A percentile compares a stretch with the other conserved stretches of the same genome.
phyloP scores from a whole-genome alignment of 495 filamentous ascomycete species.

The Chaetomium cochliodes region DNA sequence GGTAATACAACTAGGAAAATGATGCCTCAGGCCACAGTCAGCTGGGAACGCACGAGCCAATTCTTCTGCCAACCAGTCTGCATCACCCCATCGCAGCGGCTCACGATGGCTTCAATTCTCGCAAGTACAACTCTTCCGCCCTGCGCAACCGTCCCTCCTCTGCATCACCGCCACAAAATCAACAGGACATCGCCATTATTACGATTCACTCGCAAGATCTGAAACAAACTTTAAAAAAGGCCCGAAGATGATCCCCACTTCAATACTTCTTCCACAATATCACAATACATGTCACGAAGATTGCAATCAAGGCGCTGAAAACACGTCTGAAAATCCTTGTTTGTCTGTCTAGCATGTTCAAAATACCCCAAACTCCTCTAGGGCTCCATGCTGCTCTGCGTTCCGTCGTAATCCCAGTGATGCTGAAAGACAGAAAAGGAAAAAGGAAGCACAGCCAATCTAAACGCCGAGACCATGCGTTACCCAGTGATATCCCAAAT shows the following conservation, averaged over 20 bases:
- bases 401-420: constrained; percentile 11
- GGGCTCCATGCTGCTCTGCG: constrained; percentile 13
- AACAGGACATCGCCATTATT: too few relatives aligned
- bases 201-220: too few relatives aligned
- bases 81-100: background rate
- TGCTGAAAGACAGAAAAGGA: background rate
- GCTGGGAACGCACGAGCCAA: background rate
- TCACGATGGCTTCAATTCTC: constrained; percentile 1
- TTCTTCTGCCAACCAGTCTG: background rate
- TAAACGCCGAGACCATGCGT: constrained; percentile 21
- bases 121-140: background rate
- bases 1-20: constrained; percentile 19
- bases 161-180: background rate
- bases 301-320: background rate
- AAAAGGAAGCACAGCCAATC: background rate
- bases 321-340: background rate
- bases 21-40: constrained; percentile 18
- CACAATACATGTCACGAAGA: background rate
- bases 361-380: background rate
- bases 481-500: constrained; percentile 3
- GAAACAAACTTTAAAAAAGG: background rate
- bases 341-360: background rate
- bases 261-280: background rate
- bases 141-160: background rate
- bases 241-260: background rate